A percentile compares a stretch with the other conserved stretches of the same genome.
Conservation (phyloP, 164 flowering plant genomes). For the Vitis riparia region DNA sequence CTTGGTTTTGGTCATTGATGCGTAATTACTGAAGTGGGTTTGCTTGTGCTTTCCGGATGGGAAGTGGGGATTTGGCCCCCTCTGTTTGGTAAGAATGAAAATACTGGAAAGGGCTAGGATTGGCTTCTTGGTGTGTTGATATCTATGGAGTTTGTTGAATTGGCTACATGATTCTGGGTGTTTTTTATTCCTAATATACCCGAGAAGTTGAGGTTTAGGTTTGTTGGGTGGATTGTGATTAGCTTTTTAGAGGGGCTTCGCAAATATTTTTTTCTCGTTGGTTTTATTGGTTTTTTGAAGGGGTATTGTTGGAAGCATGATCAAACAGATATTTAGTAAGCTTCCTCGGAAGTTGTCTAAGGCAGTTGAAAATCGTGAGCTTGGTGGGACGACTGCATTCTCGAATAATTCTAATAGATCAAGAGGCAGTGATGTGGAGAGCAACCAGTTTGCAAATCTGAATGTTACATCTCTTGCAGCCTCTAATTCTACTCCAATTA, state of each 20-base stretch:
- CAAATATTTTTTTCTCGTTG: not conserved
- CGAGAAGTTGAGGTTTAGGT: not conserved
- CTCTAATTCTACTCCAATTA: constrained; percentile 11
- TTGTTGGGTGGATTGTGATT: not conserved
- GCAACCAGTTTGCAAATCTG: constrained; percentile 14
- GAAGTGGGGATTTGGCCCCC: not conserved
- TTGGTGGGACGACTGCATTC: constrained; percentile 11
- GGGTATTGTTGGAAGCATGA: constrained; percentile 21
- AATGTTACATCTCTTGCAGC: constrained; percentile 5
- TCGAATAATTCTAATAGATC: constrained; percentile 19
- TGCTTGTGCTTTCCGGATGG: not conserved
- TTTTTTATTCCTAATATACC: not conserved
- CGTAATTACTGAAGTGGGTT: not conserved
- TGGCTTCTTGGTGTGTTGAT: not conserved
- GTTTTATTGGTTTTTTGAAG: constrained; percentile 2
- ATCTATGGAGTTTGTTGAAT: not conserved
- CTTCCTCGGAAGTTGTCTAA: constrained; percentile 34
- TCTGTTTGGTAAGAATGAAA: not conserved
- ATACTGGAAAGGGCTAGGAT: not conserved
- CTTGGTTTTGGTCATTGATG: not conserved
- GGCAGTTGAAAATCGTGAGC: constrained; percentile 20
- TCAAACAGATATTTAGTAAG: constrained; percentile 31
- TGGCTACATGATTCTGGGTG: not conserved
- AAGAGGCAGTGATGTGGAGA: constrained; percentile 18
- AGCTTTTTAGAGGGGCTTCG: not conserved